Evolutionary conservation across 2,329 filamentous ascomycete genomes (phyloP).

Genomic region (Exserohilum turcica): DNA sequence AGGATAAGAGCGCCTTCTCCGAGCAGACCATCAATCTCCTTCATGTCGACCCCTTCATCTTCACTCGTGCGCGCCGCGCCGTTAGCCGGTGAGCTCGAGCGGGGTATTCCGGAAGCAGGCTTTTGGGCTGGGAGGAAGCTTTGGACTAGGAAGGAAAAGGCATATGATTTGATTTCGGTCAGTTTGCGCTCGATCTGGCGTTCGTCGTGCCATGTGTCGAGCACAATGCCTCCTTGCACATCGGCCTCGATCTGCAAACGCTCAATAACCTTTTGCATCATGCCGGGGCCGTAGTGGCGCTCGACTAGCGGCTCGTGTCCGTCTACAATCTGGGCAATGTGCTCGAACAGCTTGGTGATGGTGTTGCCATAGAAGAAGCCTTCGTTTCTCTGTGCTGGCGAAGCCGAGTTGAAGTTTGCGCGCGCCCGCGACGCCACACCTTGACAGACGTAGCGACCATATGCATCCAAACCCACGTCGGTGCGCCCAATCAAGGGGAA

Average conservation of each 20-base stretch:
- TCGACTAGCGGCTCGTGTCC: constrained; percentile 89
- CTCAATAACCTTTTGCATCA: constrained; percentile 94
- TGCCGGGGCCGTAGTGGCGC: constrained; percentile 87
- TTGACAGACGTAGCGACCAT: constrained; percentile 93
- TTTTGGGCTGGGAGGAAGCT: constrained; percentile 82
- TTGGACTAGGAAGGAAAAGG: constrained; percentile 95
- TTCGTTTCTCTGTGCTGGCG: constrained; percentile 67
- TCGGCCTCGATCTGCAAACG: constrained; percentile 92
- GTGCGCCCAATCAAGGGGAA: constrained; percentile 91
- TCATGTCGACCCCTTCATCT: constrained; percentile 95
- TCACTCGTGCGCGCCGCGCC: constrained; percentile 68
- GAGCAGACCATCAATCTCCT: constrained; percentile 85
- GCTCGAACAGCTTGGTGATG: constrained; percentile 90
- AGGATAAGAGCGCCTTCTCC: constrained; percentile 92
- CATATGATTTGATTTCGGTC: constrained; percentile 96
- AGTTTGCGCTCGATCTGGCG: constrained; percentile 81
- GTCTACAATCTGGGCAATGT: constrained; percentile 96
- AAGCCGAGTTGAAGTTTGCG: constrained; percentile 74
- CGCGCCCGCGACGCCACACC: constrained; percentile 87
- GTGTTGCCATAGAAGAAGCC: constrained; percentile 91
- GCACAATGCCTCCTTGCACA: constrained; percentile 90
- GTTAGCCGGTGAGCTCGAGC: constrained; percentile 75
- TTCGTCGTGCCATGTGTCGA: constrained; percentile 96
- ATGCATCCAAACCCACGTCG: constrained; percentile 89
- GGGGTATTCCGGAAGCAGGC: constrained; percentile 63